phyloP scores from a whole-genome alignment of 2,329 filamentous ascomycete species.

The Nakataea oryzae region DNA sequence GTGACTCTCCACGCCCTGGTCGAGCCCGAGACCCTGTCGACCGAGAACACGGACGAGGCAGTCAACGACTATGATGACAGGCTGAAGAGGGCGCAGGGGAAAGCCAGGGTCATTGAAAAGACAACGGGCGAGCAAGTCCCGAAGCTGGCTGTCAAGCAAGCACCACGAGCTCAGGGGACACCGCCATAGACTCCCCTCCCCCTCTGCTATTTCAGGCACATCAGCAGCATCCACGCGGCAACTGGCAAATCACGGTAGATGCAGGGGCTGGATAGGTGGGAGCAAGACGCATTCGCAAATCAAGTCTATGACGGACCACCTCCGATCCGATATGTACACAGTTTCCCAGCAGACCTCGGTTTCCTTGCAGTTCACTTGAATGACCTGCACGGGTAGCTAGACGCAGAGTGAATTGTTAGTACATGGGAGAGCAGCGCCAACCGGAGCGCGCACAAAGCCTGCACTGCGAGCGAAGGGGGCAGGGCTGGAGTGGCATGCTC shows the following conservation, averaged over 20 bases:
- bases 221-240: neutral
- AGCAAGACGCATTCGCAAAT: neutral
- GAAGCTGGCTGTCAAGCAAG: neutral
- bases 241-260: neutral
- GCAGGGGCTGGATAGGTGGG: neutral
- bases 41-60: constrained; percentile 75
- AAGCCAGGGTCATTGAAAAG: constrained; percentile 75
- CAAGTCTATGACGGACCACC: constrained; percentile 7
- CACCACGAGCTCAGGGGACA: neutral
- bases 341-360: constrained; percentile 6
- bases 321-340: constrained; percentile 15
- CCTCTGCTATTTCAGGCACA: neutral
- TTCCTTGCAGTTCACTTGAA: constrained; percentile 35
- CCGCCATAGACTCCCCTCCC: neutral
- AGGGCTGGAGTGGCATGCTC: neutral
- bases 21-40: constrained; percentile 67
- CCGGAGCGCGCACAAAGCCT: too few relatives aligned
- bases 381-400: constrained; percentile 53
- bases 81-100: constrained; percentile 71
- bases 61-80: constrained; percentile 89
- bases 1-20: constrained; percentile 64
- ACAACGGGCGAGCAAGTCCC: constrained; percentile 34
- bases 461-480: too few relatives aligned
- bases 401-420: constrained; percentile 5
- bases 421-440: neutral